These are phyloP conservation scores for Phytophthora idaei DNA, from an alignment of 352 stramenopile genomes.

Conservation along the genomic window DNA sequence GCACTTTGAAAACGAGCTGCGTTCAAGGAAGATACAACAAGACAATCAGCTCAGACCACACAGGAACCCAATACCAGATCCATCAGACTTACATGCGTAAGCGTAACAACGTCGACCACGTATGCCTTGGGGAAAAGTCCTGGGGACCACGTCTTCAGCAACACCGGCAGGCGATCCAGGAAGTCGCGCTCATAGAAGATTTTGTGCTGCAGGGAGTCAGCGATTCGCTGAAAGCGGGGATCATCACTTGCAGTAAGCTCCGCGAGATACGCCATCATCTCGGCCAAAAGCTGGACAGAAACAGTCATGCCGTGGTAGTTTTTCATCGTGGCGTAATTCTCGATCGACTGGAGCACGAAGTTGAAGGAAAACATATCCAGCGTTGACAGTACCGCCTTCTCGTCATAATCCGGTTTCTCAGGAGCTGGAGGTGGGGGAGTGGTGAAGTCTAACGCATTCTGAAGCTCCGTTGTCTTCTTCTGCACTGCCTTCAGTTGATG, in stretches of 20 bases:
- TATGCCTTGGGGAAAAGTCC: slow-evolving; percentile 70
- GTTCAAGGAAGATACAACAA: slow-evolving; percentile 1
- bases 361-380: slow-evolving; percentile 93
- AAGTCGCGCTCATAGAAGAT: slow-evolving; percentile 91
- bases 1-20: slow-evolving; percentile 87
- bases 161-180: slow-evolving; percentile 77
- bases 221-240: slow-evolving; percentile 78
- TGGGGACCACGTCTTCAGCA: slow-evolving; percentile 82
- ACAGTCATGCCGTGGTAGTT: slow-evolving; percentile 87
- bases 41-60: slow-evolving; percentile 6
- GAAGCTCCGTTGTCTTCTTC: slow-evolving; percentile 54
- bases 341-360: slow-evolving; percentile 89
- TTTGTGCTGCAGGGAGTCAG: slow-evolving; percentile 87
- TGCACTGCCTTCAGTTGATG: slow-evolving; percentile 58
- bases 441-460: slow-evolving; percentile 63
- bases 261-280: slow-evolving; percentile 89
- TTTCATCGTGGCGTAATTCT: slow-evolving; percentile 82
- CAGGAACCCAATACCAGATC: not conserved
- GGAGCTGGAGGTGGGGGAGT: slow-evolving; percentile 42
- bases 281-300: slow-evolving; percentile 73
- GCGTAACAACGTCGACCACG: slow-evolving; percentile 80
- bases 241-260: slow-evolving; percentile 78
- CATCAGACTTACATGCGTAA: slow-evolving; percentile 75
- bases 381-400: slow-evolving; percentile 84
- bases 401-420: slow-evolving; percentile 62